phyloP scores from a whole-genome alignment of 1,139 yeast genomes.

The Kodamaea suecica region DNA sequence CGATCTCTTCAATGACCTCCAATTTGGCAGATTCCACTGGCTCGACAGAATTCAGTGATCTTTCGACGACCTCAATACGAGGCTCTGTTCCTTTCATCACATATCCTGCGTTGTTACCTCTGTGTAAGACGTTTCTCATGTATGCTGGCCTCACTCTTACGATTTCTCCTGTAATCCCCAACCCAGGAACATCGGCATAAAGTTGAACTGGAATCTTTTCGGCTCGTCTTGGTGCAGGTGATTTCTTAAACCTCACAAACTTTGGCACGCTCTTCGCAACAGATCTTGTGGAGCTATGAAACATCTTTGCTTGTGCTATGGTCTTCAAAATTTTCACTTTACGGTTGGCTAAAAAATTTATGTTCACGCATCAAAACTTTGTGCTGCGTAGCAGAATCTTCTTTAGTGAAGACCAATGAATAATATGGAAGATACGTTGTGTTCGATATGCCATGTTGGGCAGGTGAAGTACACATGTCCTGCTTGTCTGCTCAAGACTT shows the following conservation, averaged over 20 bases:
- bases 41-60: conserved; percentile 12
- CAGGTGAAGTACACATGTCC: conserved; percentile 78
- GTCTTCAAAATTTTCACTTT: background rate
- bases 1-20: conserved; percentile 4
- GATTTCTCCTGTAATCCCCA: conserved; percentile 70
- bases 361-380: background rate
- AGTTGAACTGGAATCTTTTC: conserved; percentile 67
- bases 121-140: conserved; percentile 78
- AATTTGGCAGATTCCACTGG: background rate
- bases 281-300: conserved; percentile 8
- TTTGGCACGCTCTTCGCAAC: conserved; percentile 10
- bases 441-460: conserved; percentile 50
- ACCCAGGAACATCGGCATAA: conserved; percentile 57
- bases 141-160: conserved; percentile 74
- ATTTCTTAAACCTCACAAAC: conserved; percentile 14
- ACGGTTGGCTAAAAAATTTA: conserved; percentile 1
- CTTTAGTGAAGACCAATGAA: background rate
- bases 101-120: conserved; percentile 69
- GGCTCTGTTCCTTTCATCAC: conserved; percentile 54
- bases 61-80: conserved; percentile 57
- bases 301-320: conserved; percentile 4
- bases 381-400: too few relatives aligned
- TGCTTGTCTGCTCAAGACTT: conserved; percentile 63
- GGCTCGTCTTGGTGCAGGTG: conserved; percentile 14
- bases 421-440: conserved; percentile 18